phyloP scores from a whole-genome alignment of 2,329 filamentous ascomycete species.

The Escovopsis weberi region DNA sequence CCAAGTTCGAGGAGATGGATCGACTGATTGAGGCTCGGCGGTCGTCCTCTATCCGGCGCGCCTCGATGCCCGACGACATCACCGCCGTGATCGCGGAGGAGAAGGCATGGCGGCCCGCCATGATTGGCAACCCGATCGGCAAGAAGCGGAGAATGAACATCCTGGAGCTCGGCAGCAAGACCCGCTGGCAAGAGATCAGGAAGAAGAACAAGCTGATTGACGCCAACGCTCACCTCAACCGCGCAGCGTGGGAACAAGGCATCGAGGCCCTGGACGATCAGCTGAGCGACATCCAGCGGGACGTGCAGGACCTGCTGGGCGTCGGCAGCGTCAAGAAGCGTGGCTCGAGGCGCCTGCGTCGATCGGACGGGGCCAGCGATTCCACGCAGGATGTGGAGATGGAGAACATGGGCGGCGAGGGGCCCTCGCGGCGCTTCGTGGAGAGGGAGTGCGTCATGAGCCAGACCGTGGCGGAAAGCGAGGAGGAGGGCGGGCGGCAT shows the following conservation, averaged over 20 bases:
- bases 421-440: conserved; percentile 8
- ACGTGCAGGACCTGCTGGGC: conserved; percentile 17
- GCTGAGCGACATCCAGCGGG: conserved; percentile 19
- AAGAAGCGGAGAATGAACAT: conserved; percentile 56
- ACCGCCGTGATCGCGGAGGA: conserved; percentile 33
- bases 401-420: conserved; percentile 11
- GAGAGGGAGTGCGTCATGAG: conserved; percentile 24
- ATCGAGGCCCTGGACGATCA: conserved; percentile 23
- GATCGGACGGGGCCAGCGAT: conserved; percentile 17
- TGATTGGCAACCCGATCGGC: conserved; percentile 57
- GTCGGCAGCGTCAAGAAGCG: conserved; percentile 13
- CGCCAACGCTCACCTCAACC: conserved; percentile 22
- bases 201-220: conserved; percentile 44
- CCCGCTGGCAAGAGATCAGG: conserved; percentile 59
- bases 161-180: conserved; percentile 53
- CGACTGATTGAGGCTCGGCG: conserved; percentile 34
- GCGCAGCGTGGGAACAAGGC: conserved; percentile 20
- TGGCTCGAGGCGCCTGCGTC: conserved; percentile 10
- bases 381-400: conserved; percentile 17
- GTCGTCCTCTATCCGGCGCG: conserved; percentile 31
- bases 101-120: conserved; percentile 51
- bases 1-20: conserved; percentile 40
- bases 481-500: conserved; percentile 6
- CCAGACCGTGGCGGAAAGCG: conserved; percentile 21
- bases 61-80: conserved; percentile 23